Evolutionary conservation across 192 early-diverging fungal species (phyloP), one percentile per base, ranked within the genome.

Genomic region (Gorgonomyces haynaldii): DNA sequence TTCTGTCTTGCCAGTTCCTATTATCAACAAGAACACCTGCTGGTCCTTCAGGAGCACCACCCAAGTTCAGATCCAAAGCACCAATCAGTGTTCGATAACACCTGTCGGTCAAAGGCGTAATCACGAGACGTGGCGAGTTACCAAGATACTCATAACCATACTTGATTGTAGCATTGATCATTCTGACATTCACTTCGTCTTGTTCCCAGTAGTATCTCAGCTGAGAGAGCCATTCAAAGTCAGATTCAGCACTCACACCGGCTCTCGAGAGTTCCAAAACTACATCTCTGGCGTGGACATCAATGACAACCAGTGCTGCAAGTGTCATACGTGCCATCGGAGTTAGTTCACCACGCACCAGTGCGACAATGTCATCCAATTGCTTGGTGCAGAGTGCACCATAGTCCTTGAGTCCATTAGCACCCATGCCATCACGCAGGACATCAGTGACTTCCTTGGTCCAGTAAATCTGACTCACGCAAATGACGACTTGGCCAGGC

Each of bases 51-150:
- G 75, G 75, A 8, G 69, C 68, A n/a, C 75, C 75, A 12, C 75
- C 75, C 21, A 78, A 58, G 37, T 78, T 77, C 27, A 78, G 51
- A 47, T 76, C 73, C 37, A 78, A 45, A 3, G 75, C 75, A 5
- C 75, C 75, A 53, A 74, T 78, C n/a, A 78, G 58, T 10, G 75
- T 78, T n/a, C 70, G 64, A 51, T 78, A 78, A 43, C 75, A 78
- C 21, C 75, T 54, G 52, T 78, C 75, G 4, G 75, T 78, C 37
- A 78, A 50, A 3, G 69, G 75, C 6, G 75, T 78, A 25, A 78
- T 78, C 12, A 78, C 75, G 12, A 78, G 37, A 10, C 75, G 52
- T 20, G 70, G 51, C 15, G 53, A 71, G 55, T 74, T 74, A 22
- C 75, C 75, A 1, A 78, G 56, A 46, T 78, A 78, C 37, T 78